Evolutionary conservation across 208 protist genomes (phyloP), one percentile per base, ranked within the genome.

Genomic region (Endotrypanum monterogeii): DNA sequence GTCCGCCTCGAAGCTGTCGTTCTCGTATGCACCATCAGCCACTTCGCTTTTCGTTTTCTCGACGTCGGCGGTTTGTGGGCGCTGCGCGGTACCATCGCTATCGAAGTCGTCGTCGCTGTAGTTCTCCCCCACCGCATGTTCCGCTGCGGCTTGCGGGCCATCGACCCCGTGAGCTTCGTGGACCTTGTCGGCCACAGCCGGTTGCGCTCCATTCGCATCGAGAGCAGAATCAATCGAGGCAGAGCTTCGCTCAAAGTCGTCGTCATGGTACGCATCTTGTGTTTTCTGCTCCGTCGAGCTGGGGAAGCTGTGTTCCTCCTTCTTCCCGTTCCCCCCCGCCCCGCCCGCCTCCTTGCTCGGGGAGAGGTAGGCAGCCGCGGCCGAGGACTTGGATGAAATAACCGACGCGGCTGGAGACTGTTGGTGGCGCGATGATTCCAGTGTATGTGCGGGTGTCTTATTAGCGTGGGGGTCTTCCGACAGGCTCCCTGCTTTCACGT

Each of bases 381-480:
- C 44, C 37, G 62, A 69, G 4, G 63, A 68, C 50, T 25, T 50
- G 16, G 68, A 68, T 14, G 67, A 67, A 37, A 69, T 54, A 14
- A 28, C 7, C 11, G 60, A 68, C 25, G 63, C 30, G 32, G 56
- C 66, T 1, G 20, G 28, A 18, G 55, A 46, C 30, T n/a, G 8
- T 51, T 67, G 41, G 20, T 73, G 37, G 20, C 16, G 30, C 58
- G 65, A 28, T n/a, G 54, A 54, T 11, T 56, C 71, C 8, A 65
- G 55, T n/a, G 76, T 57, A 12, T 83, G 70, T 41, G 86, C 80
- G 66, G 87, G 84, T 69, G 70, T 76, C 67, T 90, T 74, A 67
- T 89, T 77, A 16, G 68, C 61, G 70, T 87, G 78, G 50, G 44
- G 28, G 35, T 62, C 63, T 5, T 70, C 54, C 9, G 71, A 58